Percentiles rank a stretch among this genome's conserved stretches.
These are phyloP conservation scores for Metschnikowia borealis DNA, from an alignment of 805 yeast genomes.

Conservation along the genomic window DNA sequence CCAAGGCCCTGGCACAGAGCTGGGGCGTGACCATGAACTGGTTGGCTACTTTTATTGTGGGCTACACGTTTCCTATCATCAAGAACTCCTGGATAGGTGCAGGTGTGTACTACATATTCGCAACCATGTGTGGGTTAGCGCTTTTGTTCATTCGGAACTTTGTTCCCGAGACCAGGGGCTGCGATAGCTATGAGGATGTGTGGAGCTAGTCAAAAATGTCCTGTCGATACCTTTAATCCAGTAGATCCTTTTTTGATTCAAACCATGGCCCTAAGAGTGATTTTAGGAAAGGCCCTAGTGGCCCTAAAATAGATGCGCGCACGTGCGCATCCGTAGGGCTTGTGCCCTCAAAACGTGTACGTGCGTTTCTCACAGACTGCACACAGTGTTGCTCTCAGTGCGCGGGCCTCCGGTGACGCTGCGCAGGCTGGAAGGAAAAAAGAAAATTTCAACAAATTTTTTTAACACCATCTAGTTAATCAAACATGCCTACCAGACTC, in stretches of 20 bases:
- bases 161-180: slow-evolving; percentile 79
- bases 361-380: neutral
- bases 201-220: slow-evolving; percentile 39
- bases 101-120: slow-evolving; percentile 70
- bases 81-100: slow-evolving; percentile 64
- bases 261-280: too few species aligned
- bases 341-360: slow-evolving; percentile 6
- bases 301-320: neutral
- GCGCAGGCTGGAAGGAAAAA: slow-evolving; percentile 14
- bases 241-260: neutral
- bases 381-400: neutral
- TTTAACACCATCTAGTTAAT: slow-evolving; percentile 14
- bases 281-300: neutral
- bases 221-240: too few species aligned
- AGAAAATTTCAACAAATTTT: slow-evolving; percentile 9
- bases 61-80: slow-evolving; percentile 73
- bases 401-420: slow-evolving; percentile 8
- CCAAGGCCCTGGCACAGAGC: slow-evolving; percentile 84
- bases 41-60: slow-evolving; percentile 82
- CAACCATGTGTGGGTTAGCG: slow-evolving; percentile 50
- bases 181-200: slow-evolving; percentile 56
- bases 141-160: slow-evolving; percentile 41
- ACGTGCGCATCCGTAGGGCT: slow-evolving; percentile 16
- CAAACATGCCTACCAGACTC: slow-evolving; percentile 94
- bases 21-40: slow-evolving; percentile 90